phyloP scores from a whole-genome alignment of 2,329 filamentous ascomycete genomes.

The Epichloe sp. region DNA sequence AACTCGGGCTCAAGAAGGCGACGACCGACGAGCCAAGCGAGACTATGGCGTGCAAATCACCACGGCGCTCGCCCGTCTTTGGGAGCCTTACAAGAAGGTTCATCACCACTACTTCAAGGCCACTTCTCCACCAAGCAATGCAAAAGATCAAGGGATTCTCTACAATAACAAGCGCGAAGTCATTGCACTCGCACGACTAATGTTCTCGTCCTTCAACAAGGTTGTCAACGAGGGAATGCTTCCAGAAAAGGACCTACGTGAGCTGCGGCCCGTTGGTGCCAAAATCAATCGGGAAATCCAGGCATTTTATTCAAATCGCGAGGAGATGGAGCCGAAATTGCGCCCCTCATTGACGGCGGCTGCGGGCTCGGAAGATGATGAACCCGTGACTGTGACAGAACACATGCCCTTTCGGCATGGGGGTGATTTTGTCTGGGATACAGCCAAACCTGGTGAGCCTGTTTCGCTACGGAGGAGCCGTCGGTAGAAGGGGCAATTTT shows the following conservation, averaged over 20 bases:
- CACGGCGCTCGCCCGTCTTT: constrained; percentile 36
- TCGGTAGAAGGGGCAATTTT: neutral
- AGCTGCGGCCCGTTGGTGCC: constrained; percentile 20
- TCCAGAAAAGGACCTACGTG: constrained; percentile 17
- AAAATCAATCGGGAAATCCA: constrained; percentile 26
- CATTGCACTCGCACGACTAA: constrained; percentile 30
- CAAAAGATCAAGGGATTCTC: constrained; percentile 13
- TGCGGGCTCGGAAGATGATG: constrained; percentile 8
- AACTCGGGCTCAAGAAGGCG: constrained; percentile 15
- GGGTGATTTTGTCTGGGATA: constrained; percentile 22
- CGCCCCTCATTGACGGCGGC: constrained; percentile 5
- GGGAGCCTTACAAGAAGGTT: constrained; percentile 31
- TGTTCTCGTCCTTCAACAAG: constrained; percentile 33
- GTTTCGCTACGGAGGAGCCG: neutral
- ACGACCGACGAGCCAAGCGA: constrained; percentile 22
- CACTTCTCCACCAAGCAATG: constrained; percentile 10
- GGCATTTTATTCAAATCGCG: constrained; percentile 21
- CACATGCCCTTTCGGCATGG: constrained; percentile 6
- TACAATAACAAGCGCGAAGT: constrained; percentile 28
- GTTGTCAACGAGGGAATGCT: constrained; percentile 28
- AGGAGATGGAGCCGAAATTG: constrained; percentile 20
- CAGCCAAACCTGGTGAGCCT: constrained; percentile 9
- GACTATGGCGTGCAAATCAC: constrained; percentile 38
- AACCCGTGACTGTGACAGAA: constrained; percentile 7
- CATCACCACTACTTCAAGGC: constrained; percentile 23